Evolutionary conservation across 2,329 filamentous ascomycete species (phyloP).

Genomic region (Penicillium olsonii): DNA sequence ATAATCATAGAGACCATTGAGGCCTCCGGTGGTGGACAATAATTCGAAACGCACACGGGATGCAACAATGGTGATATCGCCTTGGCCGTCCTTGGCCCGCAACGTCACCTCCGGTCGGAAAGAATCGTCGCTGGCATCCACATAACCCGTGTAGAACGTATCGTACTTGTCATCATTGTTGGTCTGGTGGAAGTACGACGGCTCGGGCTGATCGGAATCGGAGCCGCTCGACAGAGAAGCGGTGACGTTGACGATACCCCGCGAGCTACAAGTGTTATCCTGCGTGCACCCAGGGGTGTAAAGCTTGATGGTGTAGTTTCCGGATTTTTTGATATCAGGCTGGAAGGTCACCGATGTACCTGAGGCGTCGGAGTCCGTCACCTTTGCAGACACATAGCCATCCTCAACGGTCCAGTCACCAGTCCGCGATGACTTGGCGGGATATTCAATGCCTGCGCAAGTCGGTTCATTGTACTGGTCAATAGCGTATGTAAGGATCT

Average conservation of each 20-base stretch:
- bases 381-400: conserved; percentile 71
- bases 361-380: conserved; percentile 60
- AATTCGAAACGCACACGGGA: conserved; percentile 77
- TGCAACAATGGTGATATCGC: conserved; percentile 77
- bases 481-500: conserved; percentile 83
- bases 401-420: conserved; percentile 75
- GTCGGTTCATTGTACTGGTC: conserved; percentile 84
- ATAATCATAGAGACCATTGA: conserved; percentile 91
- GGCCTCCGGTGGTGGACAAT: conserved; percentile 64
- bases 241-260: conserved; percentile 81
- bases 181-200: conserved; percentile 75
- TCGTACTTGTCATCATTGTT: conserved; percentile 98
- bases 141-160: conserved; percentile 79
- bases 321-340: conserved; percentile 83
- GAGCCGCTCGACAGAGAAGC: conserved; percentile 61
- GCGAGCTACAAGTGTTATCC: conserved; percentile 72
- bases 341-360: conserved; percentile 66
- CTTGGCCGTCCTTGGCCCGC: conserved; percentile 62
- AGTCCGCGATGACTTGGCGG: conserved; percentile 67
- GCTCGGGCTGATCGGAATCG: conserved; percentile 52
- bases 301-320: conserved; percentile 86
- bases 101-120: conserved; percentile 84
- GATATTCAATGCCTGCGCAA: conserved; percentile 66
- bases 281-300: conserved; percentile 90
- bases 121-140: conserved; percentile 70